Base-by-base conservation (phyloP, 129 eudicot species). In the Centella asiatica region DNA sequence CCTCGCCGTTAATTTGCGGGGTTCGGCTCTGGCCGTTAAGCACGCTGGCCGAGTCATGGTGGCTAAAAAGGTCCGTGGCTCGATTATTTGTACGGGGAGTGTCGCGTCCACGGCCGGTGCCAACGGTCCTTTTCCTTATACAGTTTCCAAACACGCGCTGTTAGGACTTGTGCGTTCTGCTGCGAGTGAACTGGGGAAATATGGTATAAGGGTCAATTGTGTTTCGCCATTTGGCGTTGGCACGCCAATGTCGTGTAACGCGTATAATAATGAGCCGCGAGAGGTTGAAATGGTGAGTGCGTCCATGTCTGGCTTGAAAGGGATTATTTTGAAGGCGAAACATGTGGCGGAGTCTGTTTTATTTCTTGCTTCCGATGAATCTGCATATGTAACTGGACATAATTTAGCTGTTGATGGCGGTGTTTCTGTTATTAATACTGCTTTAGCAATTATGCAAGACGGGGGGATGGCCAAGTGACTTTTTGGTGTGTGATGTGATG, bases 261-360 rank as follows among this genome's bases (percentile, higher is more conserved):
- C 82, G 0, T 83, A 78, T 5, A 71, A 72, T 39, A 14, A 69
- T 40, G 74, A 77, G 19, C 32, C 86, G 7, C 33, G 61, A 20
- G 66, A 76, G 29, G 71, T 89, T 15, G 88, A 89, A 56, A 81
- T 65, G 0, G 45, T 54, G 8, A 80, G 68, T 20, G 22, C 72
- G 7, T 74, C 67, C 0, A 27, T 37, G 5, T 81, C 73, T 0
- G 83, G 76, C 12, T 57, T 89, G 36, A 89, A 89, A 58, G 97
- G 95, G 12, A 45, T 75, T 5, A 80, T 76, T 45, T 70, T 89
- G 72, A 89, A 74, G 71, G 66, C 95, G 0, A 72, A 60, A 44
- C 85, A 89, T 33, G 79, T 89, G 27, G 97, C 97, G 0, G 85
- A 89, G 56, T 87, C 95, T 2, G 88, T 83, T 1, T 67, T 89